phyloP scores from a whole-genome alignment of 1,284 basidiomycete species.

The Fistulinella cinereoalba region DNA sequence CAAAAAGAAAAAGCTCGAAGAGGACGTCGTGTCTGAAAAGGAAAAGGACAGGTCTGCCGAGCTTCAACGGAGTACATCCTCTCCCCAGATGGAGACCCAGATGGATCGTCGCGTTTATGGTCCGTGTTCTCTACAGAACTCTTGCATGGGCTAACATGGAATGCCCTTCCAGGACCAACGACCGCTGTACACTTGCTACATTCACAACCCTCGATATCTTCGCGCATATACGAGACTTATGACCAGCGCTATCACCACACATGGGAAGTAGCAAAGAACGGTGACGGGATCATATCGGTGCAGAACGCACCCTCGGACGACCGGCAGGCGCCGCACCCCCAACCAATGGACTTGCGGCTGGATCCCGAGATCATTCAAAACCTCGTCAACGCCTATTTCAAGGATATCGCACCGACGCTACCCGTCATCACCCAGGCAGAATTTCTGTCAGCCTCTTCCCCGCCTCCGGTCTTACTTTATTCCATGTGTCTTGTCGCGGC shows the following conservation, averaged over 20 bases:
- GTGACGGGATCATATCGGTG: constrained; percentile 87
- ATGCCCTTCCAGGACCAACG: constrained; percentile 63
- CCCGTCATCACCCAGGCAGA: constrained; percentile 87
- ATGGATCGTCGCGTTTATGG: constrained; percentile 60
- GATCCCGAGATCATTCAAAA: constrained; percentile 79
- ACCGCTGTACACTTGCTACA: constrained; percentile 85
- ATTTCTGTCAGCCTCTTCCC: constrained; percentile 73
- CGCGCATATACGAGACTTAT: constrained; percentile 81
- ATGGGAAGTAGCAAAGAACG: constrained; percentile 78
- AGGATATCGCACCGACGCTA: constrained; percentile 78
- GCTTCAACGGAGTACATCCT: constrained; percentile 29
- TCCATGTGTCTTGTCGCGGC: constrained; percentile 92
- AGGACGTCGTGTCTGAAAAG: constrained; percentile 55
- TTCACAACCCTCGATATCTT: constrained; percentile 81
- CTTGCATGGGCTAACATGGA: constrained; percentile 9
- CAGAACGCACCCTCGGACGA: constrained; percentile 62
- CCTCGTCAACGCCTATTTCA: constrained; percentile 90
- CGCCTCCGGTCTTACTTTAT: constrained; percentile 83
- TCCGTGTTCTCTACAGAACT: constrained; percentile 36
- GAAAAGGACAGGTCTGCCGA: constrained; percentile 34
- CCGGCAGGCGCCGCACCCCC: constrained; percentile 50
- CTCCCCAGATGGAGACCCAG: constrained; percentile 40
- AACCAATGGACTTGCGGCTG: constrained; percentile 63
- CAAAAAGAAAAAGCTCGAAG: constrained; percentile 87
- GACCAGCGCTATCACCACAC: constrained; percentile 82